Percentiles rank a stretch among this genome's conserved stretches.
Evolutionary conservation across 306 rosid genomes (phyloP).

Genomic region (Prunus armeniaca): DNA sequence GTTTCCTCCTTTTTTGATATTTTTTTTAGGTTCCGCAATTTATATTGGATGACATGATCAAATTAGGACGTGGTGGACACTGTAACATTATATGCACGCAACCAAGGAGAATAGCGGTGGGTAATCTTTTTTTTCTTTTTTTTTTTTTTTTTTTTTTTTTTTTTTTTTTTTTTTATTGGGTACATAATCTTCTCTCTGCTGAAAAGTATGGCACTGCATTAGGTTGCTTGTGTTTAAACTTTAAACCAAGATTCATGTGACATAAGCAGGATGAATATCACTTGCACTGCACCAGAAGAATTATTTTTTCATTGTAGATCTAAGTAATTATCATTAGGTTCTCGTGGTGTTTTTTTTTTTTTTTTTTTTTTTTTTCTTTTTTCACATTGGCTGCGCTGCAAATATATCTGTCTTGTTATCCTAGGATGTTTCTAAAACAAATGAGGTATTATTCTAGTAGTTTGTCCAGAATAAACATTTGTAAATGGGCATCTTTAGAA

Average conservation of each 20-base stretch:
- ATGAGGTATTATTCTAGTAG: not conserved
- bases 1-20: not conserved
- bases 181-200: constrained; percentile 18
- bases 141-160: no score
- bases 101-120: constrained; percentile 95
- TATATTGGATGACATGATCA: constrained; percentile 89
- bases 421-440: not conserved
- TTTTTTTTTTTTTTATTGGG: constrained; percentile 10
- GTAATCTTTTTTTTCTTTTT: no score
- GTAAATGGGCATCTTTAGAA: not conserved
- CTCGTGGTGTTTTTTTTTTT: not conserved
- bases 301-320: not conserved
- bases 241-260: not conserved
- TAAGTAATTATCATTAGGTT: not conserved
- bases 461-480: not conserved
- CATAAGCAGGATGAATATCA: not conserved
- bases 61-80: constrained; percentile 69
- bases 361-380: not conserved
- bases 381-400: not conserved
- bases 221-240: not conserved
- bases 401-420: not conserved
- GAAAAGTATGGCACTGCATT: constrained; percentile 15
- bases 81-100: constrained; percentile 92
- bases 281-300: not conserved
- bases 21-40: constrained; percentile 83